Conservation (phyloP, 2,329 filamentous ascomycete genomes). For the Aureobasidium leucospermi region DNA sequence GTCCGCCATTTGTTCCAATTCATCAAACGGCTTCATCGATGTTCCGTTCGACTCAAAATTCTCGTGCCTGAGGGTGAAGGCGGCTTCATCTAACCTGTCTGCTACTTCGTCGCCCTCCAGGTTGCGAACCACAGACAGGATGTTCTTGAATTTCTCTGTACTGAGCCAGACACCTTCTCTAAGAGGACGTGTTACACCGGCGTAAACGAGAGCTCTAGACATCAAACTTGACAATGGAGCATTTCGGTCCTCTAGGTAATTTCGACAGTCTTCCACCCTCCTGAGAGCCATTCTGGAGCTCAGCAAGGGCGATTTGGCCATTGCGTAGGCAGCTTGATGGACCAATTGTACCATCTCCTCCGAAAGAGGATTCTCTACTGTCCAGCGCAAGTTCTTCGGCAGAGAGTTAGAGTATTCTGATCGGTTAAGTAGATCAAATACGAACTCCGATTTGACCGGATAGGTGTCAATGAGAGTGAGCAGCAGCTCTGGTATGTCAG, state of each 20-base stretch:
- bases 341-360: constrained; percentile 36
- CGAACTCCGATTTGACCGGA: constrained; percentile 2
- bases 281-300: constrained; percentile 36
- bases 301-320: constrained; percentile 33
- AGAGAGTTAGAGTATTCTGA: constrained; percentile 15
- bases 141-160: constrained; percentile 33
- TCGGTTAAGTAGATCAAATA: constrained; percentile 22
- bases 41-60: neutral
- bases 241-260: constrained; percentile 35
- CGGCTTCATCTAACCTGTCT: constrained; percentile 24
- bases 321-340: constrained; percentile 37
- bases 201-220: constrained; percentile 43
- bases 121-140: constrained; percentile 35
- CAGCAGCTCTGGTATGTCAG: constrained; percentile 18
- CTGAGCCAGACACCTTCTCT: constrained; percentile 30
- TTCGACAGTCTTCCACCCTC: constrained; percentile 42
- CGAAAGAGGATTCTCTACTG: constrained; percentile 20
- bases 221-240: constrained; percentile 38
- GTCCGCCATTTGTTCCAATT: neutral
- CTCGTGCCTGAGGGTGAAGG: neutral
- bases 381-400: constrained; percentile 10
- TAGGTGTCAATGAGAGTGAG: constrained; percentile 18
- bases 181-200: constrained; percentile 40
- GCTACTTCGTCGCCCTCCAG: constrained; percentile 39
- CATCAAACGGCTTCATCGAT: neutral